Conservation (phyloP, 1,139 yeast genomes). For the Sugiyamaella paludigena region DNA sequence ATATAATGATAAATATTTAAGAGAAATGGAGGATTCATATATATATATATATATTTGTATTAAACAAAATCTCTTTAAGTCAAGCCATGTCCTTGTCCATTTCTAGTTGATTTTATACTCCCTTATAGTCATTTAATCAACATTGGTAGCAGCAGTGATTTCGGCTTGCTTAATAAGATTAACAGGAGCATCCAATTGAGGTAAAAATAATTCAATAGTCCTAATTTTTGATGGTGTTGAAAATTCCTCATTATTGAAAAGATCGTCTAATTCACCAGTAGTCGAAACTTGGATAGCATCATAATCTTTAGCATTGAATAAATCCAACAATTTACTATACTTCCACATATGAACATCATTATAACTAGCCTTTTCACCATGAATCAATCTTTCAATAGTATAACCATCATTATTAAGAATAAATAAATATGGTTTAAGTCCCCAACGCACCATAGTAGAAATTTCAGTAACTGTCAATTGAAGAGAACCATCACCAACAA, state of each 20-base stretch:
- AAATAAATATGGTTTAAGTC: conserved; percentile 74
- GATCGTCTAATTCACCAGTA: conserved; percentile 62
- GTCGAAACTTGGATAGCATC: conserved; percentile 53
- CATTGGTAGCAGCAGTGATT: conserved; percentile 66
- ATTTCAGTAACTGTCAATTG: conserved; percentile 87
- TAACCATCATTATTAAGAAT: conserved; percentile 84
- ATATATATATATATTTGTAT: too few species aligned
- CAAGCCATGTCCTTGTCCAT: too few species aligned
- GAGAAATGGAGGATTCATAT: too few species aligned
- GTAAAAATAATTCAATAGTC: conserved; percentile 75
- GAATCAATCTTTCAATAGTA: conserved; percentile 86
- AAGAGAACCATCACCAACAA: conserved; percentile 88
- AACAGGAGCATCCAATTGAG: conserved; percentile 77
- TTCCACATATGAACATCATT: conserved; percentile 85
- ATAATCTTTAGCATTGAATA: conserved; percentile 62
- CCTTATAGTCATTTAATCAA: conserved; percentile 7
- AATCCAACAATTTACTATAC: conserved; percentile 62
- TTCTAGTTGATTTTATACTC: too few species aligned
- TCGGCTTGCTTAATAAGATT: conserved; percentile 73
- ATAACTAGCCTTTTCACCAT: conserved; percentile 72
- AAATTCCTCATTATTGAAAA: conserved; percentile 56
- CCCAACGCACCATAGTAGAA: conserved; percentile 79
- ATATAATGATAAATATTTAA: too few species aligned
- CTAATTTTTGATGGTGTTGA: conserved; percentile 63
- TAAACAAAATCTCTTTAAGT: too few species aligned